Evolutionary conservation across 306 rosid genomes (phyloP), one percentile per base, ranked within the genome.

Genomic region (Lathyrus oleraceus): DNA sequence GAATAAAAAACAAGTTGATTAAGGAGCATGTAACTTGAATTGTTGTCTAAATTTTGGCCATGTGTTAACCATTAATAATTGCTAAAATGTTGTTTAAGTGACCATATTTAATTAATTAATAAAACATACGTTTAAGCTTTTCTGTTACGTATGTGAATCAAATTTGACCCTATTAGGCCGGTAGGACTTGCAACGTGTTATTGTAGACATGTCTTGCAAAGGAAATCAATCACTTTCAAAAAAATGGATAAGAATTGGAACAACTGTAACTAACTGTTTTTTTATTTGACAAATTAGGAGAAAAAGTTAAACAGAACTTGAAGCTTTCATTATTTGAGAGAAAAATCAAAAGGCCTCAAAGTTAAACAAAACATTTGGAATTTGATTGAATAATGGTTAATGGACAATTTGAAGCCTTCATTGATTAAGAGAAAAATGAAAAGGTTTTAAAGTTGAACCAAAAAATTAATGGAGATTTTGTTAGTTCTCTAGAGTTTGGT

Each of bases 101-200:
- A 6, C 20, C 30, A 67, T 38, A 65, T 19, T 51, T 56, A 9
- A 66, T 52, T 36, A 28, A 59, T 4, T 12, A 43, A 62, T 48
- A 16, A 61, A 49, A 39, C 23, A 77, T 23, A 61, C 0, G 23
- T 15, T 68, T 74, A 48, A 64, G 49, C 38, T 53, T 69, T 10
- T 52, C 14, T 14, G 2, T 63, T 13, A 53, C 82, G 82, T 84
- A 47, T 56, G 76, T 71, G 91, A 76, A 79, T 67, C 32, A 70
- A 60, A 75, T 74, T 84, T 75, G 90, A 83, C 81, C 79, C 53
- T 16, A 67, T 58, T 57, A 48, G 63, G 78, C 30, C 75, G 69
- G 75, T 75, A 65, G 59, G 20, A 39, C 23, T 8, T 67, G 85
- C 81, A 65, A 81, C 87, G 87, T 87, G 84, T 77, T 65, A 36